A percentile compares a stretch with the other conserved stretches of the same genome.
phyloP scores from a whole-genome alignment of 192 early-diverging fungal species.

The Geranomyces variabilis region DNA sequence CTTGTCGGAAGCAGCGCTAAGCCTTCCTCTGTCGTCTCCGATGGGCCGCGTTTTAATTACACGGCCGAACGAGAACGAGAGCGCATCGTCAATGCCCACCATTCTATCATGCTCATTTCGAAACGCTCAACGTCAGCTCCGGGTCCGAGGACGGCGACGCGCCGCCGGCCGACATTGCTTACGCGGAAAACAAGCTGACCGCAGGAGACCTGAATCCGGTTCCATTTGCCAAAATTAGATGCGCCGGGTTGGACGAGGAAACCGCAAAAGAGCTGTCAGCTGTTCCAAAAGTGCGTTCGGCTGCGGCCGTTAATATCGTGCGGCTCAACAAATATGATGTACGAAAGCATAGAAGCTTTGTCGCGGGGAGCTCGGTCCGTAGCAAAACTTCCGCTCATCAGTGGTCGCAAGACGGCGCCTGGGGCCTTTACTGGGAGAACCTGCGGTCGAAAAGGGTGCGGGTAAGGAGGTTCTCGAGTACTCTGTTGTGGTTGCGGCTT shows the following conservation, averaged over 20 bases:
- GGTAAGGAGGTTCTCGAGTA: neutral
- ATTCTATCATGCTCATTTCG: no score
- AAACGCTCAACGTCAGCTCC: no score
- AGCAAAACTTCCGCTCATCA: neutral
- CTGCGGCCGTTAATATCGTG: neutral
- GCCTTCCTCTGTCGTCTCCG: no score
- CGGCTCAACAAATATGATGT: conserved; percentile 12
- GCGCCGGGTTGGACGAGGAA: neutral
- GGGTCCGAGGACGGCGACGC: no score
- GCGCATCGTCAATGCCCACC: no score
- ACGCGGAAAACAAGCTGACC: neutral
- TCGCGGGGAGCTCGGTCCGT: neutral
- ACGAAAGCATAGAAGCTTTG: neutral
- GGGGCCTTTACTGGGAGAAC: conserved; percentile 1
- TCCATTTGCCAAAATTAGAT: neutral
- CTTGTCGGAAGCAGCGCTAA: no score
- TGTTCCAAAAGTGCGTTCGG: conserved; percentile 1
- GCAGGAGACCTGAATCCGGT: neutral
- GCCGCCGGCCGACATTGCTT: neutral
- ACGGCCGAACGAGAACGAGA: no score
- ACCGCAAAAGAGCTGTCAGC: neutral
- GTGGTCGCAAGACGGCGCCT: conserved; percentile 5
- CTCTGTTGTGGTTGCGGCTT: neutral
- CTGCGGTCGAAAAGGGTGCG: neutral
- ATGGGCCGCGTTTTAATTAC: no score